Evolutionary conservation across 2,329 filamentous ascomycete species (phyloP).

Genomic region (Ceratocystis papillata): DNA sequence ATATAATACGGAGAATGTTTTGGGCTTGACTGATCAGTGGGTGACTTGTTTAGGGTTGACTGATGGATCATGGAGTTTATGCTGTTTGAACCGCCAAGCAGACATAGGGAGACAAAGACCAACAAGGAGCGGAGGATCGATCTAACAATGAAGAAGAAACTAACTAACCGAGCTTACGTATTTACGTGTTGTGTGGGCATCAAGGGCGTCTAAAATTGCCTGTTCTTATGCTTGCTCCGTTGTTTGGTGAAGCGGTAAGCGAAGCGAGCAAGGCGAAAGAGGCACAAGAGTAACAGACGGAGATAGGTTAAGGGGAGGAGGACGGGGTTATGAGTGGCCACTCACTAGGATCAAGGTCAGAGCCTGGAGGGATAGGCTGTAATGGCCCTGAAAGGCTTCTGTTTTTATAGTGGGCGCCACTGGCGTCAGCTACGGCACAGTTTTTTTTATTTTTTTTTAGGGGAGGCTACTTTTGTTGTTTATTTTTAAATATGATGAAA

Average conservation of each 20-base stretch:
- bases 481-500: no score
- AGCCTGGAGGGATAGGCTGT: neutral
- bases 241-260: neutral
- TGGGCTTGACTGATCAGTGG: neutral
- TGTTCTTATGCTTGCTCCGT: neutral
- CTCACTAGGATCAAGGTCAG: neutral
- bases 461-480: no score
- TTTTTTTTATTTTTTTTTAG: constrained; percentile 29
- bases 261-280: neutral
- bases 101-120: no score
- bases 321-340: no score
- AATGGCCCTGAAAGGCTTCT: neutral
- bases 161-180: neutral
- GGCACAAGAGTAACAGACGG: neutral
- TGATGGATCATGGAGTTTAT: no score
- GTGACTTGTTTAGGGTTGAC: no score
- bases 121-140: neutral
- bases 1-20: neutral
- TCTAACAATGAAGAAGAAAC: neutral
- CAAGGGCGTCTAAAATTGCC: neutral
- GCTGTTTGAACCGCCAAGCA: no score
- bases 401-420: neutral
- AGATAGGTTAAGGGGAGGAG: no score
- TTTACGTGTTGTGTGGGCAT: neutral
- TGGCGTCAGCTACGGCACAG: neutral